Evolutionary conservation across 768 basidiomycete species (phyloP), one percentile per base, ranked within the genome.

Genomic region (Russula virescens): DNA sequence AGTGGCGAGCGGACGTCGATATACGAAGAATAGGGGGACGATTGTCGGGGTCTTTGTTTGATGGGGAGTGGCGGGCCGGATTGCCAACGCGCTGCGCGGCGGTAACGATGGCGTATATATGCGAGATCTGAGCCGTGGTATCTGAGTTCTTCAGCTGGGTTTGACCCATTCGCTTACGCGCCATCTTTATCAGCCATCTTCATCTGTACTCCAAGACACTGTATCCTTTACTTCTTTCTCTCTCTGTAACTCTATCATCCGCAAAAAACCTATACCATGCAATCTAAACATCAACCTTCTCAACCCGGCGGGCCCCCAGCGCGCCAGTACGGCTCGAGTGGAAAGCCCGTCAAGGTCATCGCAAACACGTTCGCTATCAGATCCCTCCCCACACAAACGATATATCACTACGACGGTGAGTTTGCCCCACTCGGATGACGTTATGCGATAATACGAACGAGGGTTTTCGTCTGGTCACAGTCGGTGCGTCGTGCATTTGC

Each of bases 351-450:
- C 14, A 64, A 64, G 28, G 64, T 65, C 28, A 0, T 63, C 23
- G 56, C 61, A 2, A 65, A 65, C 52, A 58, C 46, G 9, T 65
- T 65, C 48, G 50, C 56, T 4, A 63, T 65, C 46, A 63, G 6
- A 18, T 40, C 61, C 1, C 57, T 65, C 28, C 64, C 64, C 8
- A 65, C 62, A 0, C n/a, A 63, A 19, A 53, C 62, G 2, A 54
- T 65, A 26, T 54, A 26, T 19, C 64, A 65, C 7, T 65, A 64
- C 6, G 64, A 65, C 25, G 61, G 64, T 65, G 52, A 52, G 56
- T 43, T n/a, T 56, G 0, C 7, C 40, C 25, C 31, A 23, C 35
- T 48, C 62, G 25, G 28, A 26, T 43, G 28, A 16, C 25, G 35
- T n/a, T 18, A 35, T 11, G 38, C 38, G 13, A 35, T n/a, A 5